Conservation (phyloP, 169 alveolate species). For the Cryptosporidium tyzzeri region DNA sequence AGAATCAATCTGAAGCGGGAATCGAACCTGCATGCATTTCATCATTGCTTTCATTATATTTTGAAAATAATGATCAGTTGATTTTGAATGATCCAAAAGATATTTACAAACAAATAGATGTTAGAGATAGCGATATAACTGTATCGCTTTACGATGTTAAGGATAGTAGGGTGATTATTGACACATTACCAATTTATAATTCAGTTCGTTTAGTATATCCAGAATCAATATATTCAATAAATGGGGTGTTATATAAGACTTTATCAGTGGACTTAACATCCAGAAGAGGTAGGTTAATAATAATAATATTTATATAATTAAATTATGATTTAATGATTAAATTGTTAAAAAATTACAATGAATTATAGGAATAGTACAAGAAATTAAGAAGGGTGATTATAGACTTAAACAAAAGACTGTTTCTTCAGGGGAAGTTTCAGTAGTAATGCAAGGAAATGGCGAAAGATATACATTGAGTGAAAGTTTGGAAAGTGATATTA, state of each 20-base stretch:
- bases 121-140: constrained; percentile 47
- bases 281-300: constrained; percentile 42
- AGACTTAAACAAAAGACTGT: constrained; percentile 47
- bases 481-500: background rate
- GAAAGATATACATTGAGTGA: constrained; percentile 21
- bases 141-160: constrained; percentile 22
- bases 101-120: constrained; percentile 9
- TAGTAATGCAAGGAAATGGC: constrained; percentile 62
- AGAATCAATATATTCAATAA: constrained; percentile 63
- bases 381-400: constrained; percentile 32
- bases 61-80: constrained; percentile 23
- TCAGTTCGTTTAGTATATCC: constrained; percentile 40
- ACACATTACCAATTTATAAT: constrained; percentile 46
- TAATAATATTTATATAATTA: background rate
- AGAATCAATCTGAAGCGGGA: background rate
- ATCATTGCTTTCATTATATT: constrained; percentile 23
- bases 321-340: background rate
- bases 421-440: constrained; percentile 57
- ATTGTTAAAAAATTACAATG: background rate
- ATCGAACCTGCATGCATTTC: constrained; percentile 21
- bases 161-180: constrained; percentile 11
- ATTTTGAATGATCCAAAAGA: constrained; percentile 35
- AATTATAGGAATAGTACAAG: constrained; percentile 30
- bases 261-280: constrained; percentile 13
- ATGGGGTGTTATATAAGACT: constrained; percentile 36